A percentile compares a stretch with the other conserved stretches of the same genome.
Evolutionary conservation across 352 stramenopile species (phyloP).

Genomic region (Thalassiosira exigua): DNA sequence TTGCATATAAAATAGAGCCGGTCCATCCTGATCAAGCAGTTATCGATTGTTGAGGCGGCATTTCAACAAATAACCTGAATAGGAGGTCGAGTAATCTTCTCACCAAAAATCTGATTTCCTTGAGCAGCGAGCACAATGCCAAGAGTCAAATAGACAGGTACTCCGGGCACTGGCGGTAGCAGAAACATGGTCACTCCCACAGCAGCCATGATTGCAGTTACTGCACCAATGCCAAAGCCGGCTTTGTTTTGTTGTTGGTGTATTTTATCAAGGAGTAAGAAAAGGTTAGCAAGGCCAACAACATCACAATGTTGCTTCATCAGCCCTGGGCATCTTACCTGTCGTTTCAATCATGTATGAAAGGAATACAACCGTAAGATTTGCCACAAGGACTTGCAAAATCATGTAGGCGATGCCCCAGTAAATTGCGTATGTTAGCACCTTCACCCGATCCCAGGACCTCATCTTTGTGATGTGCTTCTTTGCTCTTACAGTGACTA

Average conservation of each 20-base stretch:
- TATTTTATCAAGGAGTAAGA: not conserved
- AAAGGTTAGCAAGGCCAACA: not conserved
- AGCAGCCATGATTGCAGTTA: constrained; percentile 67
- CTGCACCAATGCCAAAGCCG: constrained; percentile 50
- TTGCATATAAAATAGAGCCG: constrained; percentile 59
- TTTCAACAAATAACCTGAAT: not conserved
- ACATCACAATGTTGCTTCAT: no score
- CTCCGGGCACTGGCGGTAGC: constrained; percentile 76
- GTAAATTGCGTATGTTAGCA: constrained; percentile 70
- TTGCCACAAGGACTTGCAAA: constrained; percentile 68
- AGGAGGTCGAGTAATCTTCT: not conserved
- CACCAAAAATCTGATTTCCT: constrained; percentile 50
- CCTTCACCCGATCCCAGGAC: constrained; percentile 62
- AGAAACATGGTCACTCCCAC: constrained; percentile 81
- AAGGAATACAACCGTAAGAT: constrained; percentile 78
- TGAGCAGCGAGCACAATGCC: constrained; percentile 71
- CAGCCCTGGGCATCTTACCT: no score
- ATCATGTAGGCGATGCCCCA: constrained; percentile 75
- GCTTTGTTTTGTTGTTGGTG: constrained; percentile 38
- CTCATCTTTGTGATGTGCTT: constrained; percentile 56
- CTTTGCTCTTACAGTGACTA: constrained; percentile 54
- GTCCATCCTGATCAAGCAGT: constrained; percentile 30
- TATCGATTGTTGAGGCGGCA: no score
- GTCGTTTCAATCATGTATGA: no score
- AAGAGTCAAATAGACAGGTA: constrained; percentile 79